These are phyloP conservation scores for Nidula microcarpa DNA, from an alignment of 768 basidiomycete genomes.

Conservation along the genomic window DNA sequence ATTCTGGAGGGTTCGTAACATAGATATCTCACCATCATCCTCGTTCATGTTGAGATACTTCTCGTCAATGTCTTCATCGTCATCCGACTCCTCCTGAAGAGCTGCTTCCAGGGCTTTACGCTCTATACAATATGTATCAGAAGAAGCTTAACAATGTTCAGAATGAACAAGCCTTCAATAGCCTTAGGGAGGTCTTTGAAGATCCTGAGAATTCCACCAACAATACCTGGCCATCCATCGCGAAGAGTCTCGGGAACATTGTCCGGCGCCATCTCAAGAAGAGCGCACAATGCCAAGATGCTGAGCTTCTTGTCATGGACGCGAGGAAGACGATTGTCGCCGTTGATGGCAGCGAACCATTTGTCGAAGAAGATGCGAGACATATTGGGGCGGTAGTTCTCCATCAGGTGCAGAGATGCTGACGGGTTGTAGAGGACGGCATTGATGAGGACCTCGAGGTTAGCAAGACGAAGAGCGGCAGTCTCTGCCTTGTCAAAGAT, in stretches of 20 bases:
- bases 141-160: background rate
- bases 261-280: conserved; percentile 66
- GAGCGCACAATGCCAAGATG: conserved; percentile 69
- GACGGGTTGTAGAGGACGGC: conserved; percentile 80
- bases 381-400: conserved; percentile 50
- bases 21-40: conserved; percentile 42
- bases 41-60: conserved; percentile 54
- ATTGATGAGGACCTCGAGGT: conserved; percentile 82
- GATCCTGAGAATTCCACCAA: conserved; percentile 64
- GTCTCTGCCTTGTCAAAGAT: conserved; percentile 63
- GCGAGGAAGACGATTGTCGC: conserved; percentile 59
- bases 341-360: conserved; percentile 78
- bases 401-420: conserved; percentile 75
- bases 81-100: conserved; percentile 22
- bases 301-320: conserved; percentile 90
- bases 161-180: conserved; percentile 47
- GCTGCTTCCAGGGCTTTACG: conserved; percentile 57
- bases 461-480: conserved; percentile 63
- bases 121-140: conserved; percentile 26
- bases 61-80: conserved; percentile 37
- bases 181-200: conserved; percentile 81
- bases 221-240: conserved; percentile 75
- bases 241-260: conserved; percentile 55
- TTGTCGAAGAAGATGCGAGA: conserved; percentile 77
- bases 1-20: background rate